phyloP scores from a whole-genome alignment of 768 basidiomycete species.

The Gautieria morchelliformis region DNA sequence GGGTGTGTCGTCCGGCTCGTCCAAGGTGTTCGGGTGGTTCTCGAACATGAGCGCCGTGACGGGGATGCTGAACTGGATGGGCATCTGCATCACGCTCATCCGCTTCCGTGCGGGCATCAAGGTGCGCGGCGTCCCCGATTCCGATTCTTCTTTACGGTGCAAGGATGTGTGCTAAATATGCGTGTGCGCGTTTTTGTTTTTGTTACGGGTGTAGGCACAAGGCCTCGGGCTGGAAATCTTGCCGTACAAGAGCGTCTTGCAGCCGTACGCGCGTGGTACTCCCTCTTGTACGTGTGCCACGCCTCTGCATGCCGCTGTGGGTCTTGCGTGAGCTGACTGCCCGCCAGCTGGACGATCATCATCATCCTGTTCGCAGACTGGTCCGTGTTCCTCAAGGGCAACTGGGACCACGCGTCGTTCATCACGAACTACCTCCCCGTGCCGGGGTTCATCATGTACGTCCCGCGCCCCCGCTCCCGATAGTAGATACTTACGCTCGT shows the following conservation, averaged over 20 bases:
- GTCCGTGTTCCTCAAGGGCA: constrained; percentile 12
- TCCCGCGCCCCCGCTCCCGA: not conserved
- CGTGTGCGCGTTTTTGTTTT: not conserved
- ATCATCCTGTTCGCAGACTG: constrained; percentile 16
- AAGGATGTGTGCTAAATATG: not conserved
- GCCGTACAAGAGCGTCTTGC: not conserved
- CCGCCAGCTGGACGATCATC: constrained; percentile 5
- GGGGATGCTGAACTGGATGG: constrained; percentile 39
- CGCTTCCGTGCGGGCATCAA: constrained; percentile 33
- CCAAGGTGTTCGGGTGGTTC: constrained; percentile 34
- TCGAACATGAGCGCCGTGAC: constrained; percentile 27
- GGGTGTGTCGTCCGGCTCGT: constrained; percentile 25
- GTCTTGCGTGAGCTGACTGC: not conserved
- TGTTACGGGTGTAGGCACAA: not conserved
- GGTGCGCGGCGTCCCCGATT: constrained; percentile 16
- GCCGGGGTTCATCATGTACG: constrained; percentile 10
- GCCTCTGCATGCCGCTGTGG: not conserved
- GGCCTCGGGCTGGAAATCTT: not conserved
- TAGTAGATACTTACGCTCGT: not conserved
- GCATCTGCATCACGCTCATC: constrained; percentile 37
- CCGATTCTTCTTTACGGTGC: not conserved
- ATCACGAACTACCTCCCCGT: constrained; percentile 16
- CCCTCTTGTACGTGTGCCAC: not conserved
- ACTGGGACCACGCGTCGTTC: constrained; percentile 12
- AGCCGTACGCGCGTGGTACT: constrained; percentile 6